Evolutionary conservation across 306 rosid genomes (phyloP).

Genomic region (Hippophae rhamnoides): DNA sequence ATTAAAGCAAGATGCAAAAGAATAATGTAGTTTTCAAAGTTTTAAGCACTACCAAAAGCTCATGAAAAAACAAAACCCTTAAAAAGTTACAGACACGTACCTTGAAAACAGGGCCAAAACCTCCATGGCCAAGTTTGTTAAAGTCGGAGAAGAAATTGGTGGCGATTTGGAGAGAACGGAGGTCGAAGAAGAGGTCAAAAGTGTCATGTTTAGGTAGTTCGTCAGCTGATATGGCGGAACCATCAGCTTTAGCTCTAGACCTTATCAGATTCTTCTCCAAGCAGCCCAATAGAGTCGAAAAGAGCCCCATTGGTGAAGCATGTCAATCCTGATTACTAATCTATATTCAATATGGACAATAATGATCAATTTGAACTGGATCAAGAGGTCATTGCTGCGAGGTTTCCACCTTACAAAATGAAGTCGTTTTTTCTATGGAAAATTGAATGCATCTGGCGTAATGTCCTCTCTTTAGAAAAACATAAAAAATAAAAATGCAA

Average conservation of each 20-base stretch:
- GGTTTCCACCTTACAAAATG: not conserved
- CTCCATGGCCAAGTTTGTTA: conserved; percentile 83
- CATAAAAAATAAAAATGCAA: too few relatives aligned
- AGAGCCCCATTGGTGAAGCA: conserved; percentile 30
- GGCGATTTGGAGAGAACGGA: conserved; percentile 57
- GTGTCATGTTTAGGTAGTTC: conserved; percentile 17
- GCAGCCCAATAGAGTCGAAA: conserved; percentile 33
- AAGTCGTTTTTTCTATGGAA: too few relatives aligned
- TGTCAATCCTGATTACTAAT: not conserved
- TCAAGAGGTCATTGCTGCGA: too few relatives aligned
- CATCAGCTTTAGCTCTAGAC: conserved; percentile 12
- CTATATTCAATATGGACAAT: too few relatives aligned
- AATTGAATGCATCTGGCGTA: too few relatives aligned
- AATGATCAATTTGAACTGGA: too few relatives aligned
- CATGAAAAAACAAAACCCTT: not conserved
- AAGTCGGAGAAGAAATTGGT: conserved; percentile 61
- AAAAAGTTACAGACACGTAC: conserved; percentile 15
- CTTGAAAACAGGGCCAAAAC: conserved; percentile 92
- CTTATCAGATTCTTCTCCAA: conserved; percentile 11
- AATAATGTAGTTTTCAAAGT: not conserved
- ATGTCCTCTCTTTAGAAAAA: too few relatives aligned
- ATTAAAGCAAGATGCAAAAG: not conserved
- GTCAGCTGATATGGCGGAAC: conserved; percentile 14
- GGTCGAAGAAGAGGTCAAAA: conserved; percentile 39
- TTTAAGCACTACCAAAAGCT: not conserved